A percentile compares a stretch with the other conserved stretches of the same genome.
phyloP scores from a whole-genome alignment of 805 yeast species.

The Candida verbasci region DNA sequence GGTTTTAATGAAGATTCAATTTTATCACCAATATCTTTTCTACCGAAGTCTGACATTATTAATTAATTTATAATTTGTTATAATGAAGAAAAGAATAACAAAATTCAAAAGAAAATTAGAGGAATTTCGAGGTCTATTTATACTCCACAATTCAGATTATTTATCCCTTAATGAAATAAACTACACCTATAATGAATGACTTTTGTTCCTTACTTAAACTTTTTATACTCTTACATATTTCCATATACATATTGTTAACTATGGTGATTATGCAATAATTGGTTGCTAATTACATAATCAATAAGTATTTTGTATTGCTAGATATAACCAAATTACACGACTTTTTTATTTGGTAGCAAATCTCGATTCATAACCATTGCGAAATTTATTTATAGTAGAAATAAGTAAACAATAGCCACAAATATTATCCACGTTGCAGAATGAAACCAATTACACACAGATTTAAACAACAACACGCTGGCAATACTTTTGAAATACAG shows the following conservation, averaged over 20 bases:
- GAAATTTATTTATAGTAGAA: no score
- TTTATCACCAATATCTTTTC: conserved; percentile 40
- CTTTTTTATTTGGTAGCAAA: not conserved
- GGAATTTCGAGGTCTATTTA: not conserved
- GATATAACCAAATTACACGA: not conserved
- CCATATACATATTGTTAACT: no score
- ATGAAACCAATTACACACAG: no score
- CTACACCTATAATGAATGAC: no score
- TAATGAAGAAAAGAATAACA: not conserved
- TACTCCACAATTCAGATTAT: not conserved
- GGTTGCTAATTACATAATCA: not conserved
- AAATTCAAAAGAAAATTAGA: not conserved
- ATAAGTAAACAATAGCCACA: no score
- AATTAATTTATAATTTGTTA: not conserved
- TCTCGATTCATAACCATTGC: conserved; percentile 1
- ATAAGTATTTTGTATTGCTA: not conserved
- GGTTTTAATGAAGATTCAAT: conserved; percentile 35
- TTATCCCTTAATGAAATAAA: not conserved
- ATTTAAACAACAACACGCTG: no score
- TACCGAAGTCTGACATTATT: conserved; percentile 40
- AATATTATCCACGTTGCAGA: no score
- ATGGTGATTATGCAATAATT: not conserved
- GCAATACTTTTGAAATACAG: no score
- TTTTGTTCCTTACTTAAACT: no score
- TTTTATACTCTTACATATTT: no score